Conservation (phyloP, 2,329 filamentous ascomycete species). For the Diaporthe vaccinii region DNA sequence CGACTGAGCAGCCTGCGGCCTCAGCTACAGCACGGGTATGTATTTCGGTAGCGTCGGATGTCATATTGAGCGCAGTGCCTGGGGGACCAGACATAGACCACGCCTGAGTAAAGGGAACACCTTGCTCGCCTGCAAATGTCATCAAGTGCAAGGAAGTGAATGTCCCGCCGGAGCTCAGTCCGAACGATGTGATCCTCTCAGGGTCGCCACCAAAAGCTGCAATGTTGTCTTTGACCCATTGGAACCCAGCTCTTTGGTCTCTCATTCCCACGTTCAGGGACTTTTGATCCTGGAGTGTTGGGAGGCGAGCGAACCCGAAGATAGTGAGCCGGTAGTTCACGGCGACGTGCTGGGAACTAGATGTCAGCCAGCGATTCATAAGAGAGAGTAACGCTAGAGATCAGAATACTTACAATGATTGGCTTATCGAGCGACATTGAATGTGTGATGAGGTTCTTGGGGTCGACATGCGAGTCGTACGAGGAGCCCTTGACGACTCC, state of each 20-base stretch:
- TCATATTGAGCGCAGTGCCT: conserved; percentile 50
- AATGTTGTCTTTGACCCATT: conserved; percentile 50
- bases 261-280: conserved; percentile 48
- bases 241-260: conserved; percentile 45
- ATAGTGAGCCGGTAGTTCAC: conserved; percentile 49
- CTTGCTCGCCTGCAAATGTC: conserved; percentile 48
- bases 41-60: conserved; percentile 47
- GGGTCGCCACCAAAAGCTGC: conserved; percentile 47
- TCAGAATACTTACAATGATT: conserved; percentile 40
- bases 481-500: conserved; percentile 47
- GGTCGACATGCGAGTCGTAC: conserved; percentile 47
- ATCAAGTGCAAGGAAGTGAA: conserved; percentile 46
- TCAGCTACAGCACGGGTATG: conserved; percentile 47
- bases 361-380: not conserved
- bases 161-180: conserved; percentile 44
- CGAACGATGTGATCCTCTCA: conserved; percentile 44
- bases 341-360: not conserved
- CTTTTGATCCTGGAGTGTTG: conserved; percentile 46
- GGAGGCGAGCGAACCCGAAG: conserved; percentile 49
- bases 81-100: conserved; percentile 53
- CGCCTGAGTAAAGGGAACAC: conserved; percentile 49
- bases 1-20: conserved; percentile 40
- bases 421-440: conserved; percentile 44
- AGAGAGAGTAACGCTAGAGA: not conserved
- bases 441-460: conserved; percentile 43